Conservation (phyloP, 768 basidiomycete species). For the Mycena epipterygia region DNA sequence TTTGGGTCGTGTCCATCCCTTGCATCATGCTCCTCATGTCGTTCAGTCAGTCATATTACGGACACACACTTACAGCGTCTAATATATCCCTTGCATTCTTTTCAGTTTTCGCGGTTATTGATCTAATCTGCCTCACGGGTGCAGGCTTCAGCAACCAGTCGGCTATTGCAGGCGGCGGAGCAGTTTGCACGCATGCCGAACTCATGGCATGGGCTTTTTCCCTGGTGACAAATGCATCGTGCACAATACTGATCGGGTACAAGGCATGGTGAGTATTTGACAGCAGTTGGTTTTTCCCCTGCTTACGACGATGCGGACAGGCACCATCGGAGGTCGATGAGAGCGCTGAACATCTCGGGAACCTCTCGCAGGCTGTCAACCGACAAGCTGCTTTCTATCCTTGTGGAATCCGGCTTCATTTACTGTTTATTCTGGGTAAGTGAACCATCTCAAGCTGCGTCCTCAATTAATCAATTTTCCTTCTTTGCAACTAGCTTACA, state of each 20-base stretch:
- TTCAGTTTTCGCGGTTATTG: conserved; percentile 28
- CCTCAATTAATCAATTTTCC: background rate
- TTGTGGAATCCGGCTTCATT: conserved; percentile 37
- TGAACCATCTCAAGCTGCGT: background rate
- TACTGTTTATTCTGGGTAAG: conserved; percentile 38
- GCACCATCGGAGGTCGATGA: conserved; percentile 22
- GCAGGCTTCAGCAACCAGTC: conserved; percentile 3
- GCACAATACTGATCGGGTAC: conserved; percentile 28
- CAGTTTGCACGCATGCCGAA: conserved; percentile 23
- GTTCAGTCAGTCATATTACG: conserved; percentile 7
- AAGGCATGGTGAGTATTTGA: conserved; percentile 27
- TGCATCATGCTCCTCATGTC: conserved; percentile 24
- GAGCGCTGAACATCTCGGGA: background rate
- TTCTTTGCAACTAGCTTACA: conserved; percentile 6
- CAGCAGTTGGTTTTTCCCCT: background rate
- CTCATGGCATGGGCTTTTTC: conserved; percentile 35
- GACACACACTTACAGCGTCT: background rate
- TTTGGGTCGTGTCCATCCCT: conserved; percentile 17
- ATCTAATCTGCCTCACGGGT: conserved; percentile 18
- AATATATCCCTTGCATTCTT: too few species aligned
- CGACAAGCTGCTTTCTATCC: conserved; percentile 23
- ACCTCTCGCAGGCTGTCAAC: background rate
- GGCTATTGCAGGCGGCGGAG: conserved; percentile 7
- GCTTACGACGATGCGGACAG: background rate
- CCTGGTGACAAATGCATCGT: conserved; percentile 25